phyloP scores from a whole-genome alignment of 2,329 filamentous ascomycete genomes.

The Aspergillus ustus region DNA sequence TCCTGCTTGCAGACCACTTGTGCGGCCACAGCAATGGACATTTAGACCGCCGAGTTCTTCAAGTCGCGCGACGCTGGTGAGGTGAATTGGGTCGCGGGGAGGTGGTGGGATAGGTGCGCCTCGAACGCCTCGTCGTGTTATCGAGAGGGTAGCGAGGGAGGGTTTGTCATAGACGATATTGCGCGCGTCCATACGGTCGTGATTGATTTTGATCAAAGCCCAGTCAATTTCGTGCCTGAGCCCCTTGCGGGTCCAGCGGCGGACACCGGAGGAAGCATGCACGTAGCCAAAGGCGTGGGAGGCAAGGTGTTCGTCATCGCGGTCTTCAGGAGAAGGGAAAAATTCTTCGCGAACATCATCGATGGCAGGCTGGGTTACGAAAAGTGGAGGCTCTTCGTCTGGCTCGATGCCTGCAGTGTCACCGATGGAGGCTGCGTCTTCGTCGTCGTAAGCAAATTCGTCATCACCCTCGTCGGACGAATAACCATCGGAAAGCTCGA shows the following conservation, averaged over 20 bases:
- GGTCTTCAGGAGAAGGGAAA: conserved; percentile 76
- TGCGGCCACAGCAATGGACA: conserved; percentile 88
- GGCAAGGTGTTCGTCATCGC: conserved; percentile 79
- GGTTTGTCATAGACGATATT: conserved; percentile 64
- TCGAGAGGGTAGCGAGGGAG: conserved; percentile 13
- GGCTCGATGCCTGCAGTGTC: conserved; percentile 79
- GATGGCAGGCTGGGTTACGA: conserved; percentile 88
- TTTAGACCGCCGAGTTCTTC: conserved; percentile 70
- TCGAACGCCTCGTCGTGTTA: conserved; percentile 49
- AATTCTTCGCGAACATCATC: conserved; percentile 85
- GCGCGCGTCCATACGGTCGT: conserved; percentile 69
- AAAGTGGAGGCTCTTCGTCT: conserved; percentile 74
- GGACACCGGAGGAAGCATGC: conserved; percentile 87
- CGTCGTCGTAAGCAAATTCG: conserved; percentile 60
- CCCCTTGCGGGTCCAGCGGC: conserved; percentile 71
- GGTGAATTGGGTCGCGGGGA: conserved; percentile 46
- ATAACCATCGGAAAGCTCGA: conserved; percentile 51
- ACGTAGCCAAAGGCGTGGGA: conserved; percentile 81
- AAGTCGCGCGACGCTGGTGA: conserved; percentile 62
- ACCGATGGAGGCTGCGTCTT: conserved; percentile 62
- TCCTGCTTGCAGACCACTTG: conserved; percentile 80
- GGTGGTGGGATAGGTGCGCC: conserved; percentile 53
- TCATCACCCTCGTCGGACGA: conserved; percentile 59
- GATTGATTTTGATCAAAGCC: conserved; percentile 82
- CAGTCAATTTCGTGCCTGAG: conserved; percentile 92